Evolutionary conservation across 192 early-diverging fungal genomes (phyloP).

Genomic region (Entomortierella lignicola): DNA sequence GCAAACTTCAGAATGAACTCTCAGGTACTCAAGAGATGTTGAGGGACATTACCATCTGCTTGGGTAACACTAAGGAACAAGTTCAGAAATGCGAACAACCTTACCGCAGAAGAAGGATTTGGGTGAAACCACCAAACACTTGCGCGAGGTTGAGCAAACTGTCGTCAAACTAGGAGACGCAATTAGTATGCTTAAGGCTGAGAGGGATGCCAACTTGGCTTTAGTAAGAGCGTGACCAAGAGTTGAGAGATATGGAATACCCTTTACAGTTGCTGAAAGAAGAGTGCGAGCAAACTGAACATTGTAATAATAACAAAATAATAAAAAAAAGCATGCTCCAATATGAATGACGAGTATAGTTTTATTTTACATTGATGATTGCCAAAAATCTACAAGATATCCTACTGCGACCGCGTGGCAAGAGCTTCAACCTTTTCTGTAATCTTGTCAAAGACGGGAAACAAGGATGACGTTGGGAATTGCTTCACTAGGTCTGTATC

Average conservation of each 20-base stretch:
- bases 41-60: conserved; percentile 17
- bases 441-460: conserved; percentile 65
- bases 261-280: conserved; percentile 15
- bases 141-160: conserved; percentile 37
- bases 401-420: conserved; percentile 28
- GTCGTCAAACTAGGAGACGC: conserved; percentile 27
- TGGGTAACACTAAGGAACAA: conserved; percentile 40
- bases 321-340: neutral
- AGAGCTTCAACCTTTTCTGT: conserved; percentile 53
- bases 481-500: conserved; percentile 57
- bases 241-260: conserved; percentile 37
- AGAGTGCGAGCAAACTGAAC: no score
- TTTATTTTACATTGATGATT: neutral
- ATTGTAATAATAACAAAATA: neutral
- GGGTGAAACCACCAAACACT: conserved; percentile 20
- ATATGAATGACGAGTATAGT: neutral
- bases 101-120: conserved; percentile 22
- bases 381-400: neutral
- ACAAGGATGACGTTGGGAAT: conserved; percentile 64
- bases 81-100: conserved; percentile 25
- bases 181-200: conserved; percentile 29
- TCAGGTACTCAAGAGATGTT: conserved; percentile 29
- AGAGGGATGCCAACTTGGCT: conserved; percentile 8
- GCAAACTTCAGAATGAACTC: conserved; percentile 24
- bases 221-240: conserved; percentile 20